Evolutionary conservation across 495 filamentous ascomycete species (phyloP).

Genomic region (Physcia stellaris): DNA sequence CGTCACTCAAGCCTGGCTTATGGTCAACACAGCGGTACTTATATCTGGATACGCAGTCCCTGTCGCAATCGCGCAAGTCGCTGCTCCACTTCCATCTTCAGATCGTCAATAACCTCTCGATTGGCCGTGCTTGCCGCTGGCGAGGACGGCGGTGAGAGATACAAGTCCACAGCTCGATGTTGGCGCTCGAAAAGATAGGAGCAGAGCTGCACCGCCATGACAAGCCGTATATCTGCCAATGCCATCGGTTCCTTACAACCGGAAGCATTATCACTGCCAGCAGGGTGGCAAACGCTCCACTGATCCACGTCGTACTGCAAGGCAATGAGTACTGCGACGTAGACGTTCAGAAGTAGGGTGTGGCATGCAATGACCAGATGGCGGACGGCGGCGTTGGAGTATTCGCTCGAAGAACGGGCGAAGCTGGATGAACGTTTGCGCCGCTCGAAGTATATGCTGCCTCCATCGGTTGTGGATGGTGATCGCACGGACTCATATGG

Average conservation of each 20-base stretch:
- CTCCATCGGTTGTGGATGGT: neutral
- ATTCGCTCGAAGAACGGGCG: conserved; percentile 1
- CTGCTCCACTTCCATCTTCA: conserved; percentile 4
- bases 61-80: conserved; percentile 1
- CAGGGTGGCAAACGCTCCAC: neutral
- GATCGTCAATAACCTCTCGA: neutral
- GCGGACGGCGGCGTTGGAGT: conserved; percentile 4
- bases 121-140: neutral
- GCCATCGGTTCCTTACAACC: neutral
- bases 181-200: conserved; percentile 14
- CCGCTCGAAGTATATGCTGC: neutral
- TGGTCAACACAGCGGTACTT: too few relatives aligned
- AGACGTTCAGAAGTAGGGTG: conserved; percentile 9
- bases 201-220: conserved; percentile 13
- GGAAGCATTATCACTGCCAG: neutral
- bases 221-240: conserved; percentile 8
- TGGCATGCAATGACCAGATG: conserved; percentile 10
- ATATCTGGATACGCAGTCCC: conserved; percentile 1
- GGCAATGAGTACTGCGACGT: conserved; percentile 6
- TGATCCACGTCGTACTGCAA: conserved; percentile 5
- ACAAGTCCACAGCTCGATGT: conserved; percentile 4
- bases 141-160: neutral
- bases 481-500: neutral
- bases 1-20: too few relatives aligned
- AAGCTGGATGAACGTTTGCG: neutral